These are phyloP conservation scores for Mitragyna speciosa DNA, from an alignment of 257 asterid species.

Conservation along the genomic window DNA sequence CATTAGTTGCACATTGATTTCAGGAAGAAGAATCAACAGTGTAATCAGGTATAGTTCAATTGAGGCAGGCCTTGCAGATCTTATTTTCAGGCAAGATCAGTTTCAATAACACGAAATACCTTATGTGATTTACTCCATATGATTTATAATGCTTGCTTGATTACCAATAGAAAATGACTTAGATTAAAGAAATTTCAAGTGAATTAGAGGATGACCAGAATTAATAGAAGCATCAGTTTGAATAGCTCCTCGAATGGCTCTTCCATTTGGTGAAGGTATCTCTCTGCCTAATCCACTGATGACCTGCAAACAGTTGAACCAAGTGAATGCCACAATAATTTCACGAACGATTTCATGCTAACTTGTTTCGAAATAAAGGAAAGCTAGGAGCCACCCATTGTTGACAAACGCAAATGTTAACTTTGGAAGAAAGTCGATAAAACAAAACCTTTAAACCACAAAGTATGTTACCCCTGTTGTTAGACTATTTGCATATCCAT, in stretches of 20 bases:
- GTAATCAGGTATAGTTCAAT: too few species aligned
- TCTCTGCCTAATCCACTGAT: slow-evolving; percentile 91
- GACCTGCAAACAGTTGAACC: slow-evolving; percentile 40
- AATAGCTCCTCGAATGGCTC: slow-evolving; percentile 85
- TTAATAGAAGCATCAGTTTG: slow-evolving; percentile 94
- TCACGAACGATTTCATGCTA: background rate
- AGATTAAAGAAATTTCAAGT: background rate
- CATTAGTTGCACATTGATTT: too few species aligned
- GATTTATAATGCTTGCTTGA: background rate
- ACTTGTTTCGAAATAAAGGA: background rate
- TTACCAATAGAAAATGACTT: too few species aligned
- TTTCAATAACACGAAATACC: background rate
- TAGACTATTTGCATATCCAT: slow-evolving; percentile 76
- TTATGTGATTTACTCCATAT: background rate
- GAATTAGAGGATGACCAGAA: slow-evolving; percentile 53
- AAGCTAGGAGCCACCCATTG: background rate
- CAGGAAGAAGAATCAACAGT: too few species aligned
- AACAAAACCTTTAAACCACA: background rate
- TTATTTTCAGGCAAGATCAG: slow-evolving; percentile 1
- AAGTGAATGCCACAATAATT: slow-evolving; percentile 10
- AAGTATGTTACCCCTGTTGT: slow-evolving; percentile 72
- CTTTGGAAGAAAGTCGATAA: background rate
- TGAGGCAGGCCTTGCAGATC: background rate
- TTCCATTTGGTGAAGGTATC: slow-evolving; percentile 92
- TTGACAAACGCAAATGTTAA: background rate